Conservation (phyloP, 768 basidiomycete genomes). For the Termitomyces eurrhizus region DNA sequence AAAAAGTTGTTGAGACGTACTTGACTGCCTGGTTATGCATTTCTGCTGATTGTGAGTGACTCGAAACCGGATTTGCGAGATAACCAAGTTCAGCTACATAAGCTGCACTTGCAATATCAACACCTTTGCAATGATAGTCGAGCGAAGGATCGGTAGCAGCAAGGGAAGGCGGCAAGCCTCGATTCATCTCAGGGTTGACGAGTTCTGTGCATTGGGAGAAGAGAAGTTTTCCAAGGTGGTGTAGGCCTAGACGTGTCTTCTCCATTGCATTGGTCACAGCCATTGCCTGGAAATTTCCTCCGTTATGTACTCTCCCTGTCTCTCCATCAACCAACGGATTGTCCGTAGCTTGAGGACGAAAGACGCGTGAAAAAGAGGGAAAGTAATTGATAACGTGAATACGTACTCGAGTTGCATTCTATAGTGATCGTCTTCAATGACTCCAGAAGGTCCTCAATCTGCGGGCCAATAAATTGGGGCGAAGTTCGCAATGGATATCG, state of each 20-base stretch:
- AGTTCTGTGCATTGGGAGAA: conserved; percentile 70
- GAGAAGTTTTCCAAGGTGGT: conserved; percentile 66
- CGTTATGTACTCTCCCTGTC: conserved; percentile 66
- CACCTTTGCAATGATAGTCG: conserved; percentile 80
- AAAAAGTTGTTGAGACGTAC: conserved; percentile 35
- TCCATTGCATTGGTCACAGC: conserved; percentile 86
- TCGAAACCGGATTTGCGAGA: conserved; percentile 80
- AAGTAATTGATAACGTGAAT: background rate
- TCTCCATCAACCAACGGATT: conserved; percentile 79
- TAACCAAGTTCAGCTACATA: conserved; percentile 81
- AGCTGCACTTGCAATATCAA: conserved; percentile 81
- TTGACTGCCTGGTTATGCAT: conserved; percentile 94
- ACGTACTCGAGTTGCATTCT: conserved; percentile 81
- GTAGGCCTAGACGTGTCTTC: conserved; percentile 71
- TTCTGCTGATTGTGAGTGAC: conserved; percentile 82
- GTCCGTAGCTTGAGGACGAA: conserved; percentile 61
- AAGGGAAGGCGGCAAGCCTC: conserved; percentile 76
- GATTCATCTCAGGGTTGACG: conserved; percentile 73
- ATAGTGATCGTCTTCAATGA: conserved; percentile 60
- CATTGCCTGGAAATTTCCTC: conserved; percentile 90
- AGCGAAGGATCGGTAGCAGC: conserved; percentile 78
- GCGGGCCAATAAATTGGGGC: conserved; percentile 84
- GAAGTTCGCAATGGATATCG: conserved; percentile 72
- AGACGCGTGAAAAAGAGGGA: conserved; percentile 4
- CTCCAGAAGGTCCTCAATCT: conserved; percentile 72